Base-by-base conservation (phyloP, 495 filamentous ascomycete genomes). In the Darksidea phi region DNA sequence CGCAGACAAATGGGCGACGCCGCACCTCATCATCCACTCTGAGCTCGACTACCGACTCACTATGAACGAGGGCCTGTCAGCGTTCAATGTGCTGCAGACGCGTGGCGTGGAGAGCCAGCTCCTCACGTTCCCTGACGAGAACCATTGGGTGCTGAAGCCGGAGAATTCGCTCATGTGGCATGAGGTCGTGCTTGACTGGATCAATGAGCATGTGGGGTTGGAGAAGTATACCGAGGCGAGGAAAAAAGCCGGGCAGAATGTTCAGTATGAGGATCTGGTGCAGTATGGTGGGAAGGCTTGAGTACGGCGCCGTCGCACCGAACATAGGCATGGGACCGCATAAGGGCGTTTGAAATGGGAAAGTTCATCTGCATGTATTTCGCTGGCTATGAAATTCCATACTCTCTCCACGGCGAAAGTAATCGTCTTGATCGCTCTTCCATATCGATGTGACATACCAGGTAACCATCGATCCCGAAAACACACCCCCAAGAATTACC, bases 161-260 rank as follows among this genome's bases (percentile, higher is more conserved):
- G 93, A 97, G 71, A 97, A 97, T 71, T 86, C 84, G 8, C 75
- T 97, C 21, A 77, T 94, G 43, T 97, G 93, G 93, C 91, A 97
- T 71, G 83, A 79, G n/a, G 88, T 88, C 37, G 90, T 97, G 10
- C 64, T 97, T 34, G 86, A 85, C 48, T 97, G 86, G 85, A 93
- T 96, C 59, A 96, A 96, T 74, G 88, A 88, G 72, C 86, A 86
- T 67, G 83, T 83, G 2, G 90, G 88, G 0, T 57, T 87, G 53
- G 65, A 67, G 25, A 38, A 51, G 57, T 73, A 70, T 55, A 21
- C 55, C 2, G 62, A 59, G 17, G 20, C 48, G 25, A 28, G 53
- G 43, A 34, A 49, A 20, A 36, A 26, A 20, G 47, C 7, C 4
- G 47, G 23, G 20, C n/a, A 37, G n/a, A 8, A 21, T 37, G 24